A percentile compares a stretch with the other conserved stretches of the same genome.
phyloP scores from a whole-genome alignment of 2,329 filamentous ascomycete genomes.

The Phaeoacremonium minimum region DNA sequence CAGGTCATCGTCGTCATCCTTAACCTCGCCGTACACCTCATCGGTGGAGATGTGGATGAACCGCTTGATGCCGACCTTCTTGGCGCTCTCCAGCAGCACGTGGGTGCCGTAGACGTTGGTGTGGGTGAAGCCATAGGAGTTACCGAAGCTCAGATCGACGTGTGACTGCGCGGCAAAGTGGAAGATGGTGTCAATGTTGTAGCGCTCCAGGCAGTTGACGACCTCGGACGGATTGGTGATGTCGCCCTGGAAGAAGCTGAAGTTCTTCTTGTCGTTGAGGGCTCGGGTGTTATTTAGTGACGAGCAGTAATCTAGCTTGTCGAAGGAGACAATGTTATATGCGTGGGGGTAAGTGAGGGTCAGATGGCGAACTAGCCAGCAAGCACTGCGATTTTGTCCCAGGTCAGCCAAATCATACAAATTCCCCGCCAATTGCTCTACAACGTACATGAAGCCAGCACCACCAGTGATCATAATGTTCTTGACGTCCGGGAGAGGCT shows the following conservation, averaged over 20 bases:
- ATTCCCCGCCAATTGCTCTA: too few species aligned
- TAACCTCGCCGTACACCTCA: constrained; percentile 80
- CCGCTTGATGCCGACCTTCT: constrained; percentile 63
- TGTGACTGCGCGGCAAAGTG: constrained; percentile 86
- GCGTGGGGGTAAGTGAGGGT: constrained; percentile 66
- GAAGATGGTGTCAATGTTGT: constrained; percentile 75
- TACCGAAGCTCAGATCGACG: constrained; percentile 77
- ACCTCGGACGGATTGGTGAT: constrained; percentile 69
- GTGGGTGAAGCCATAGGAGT: constrained; percentile 76
- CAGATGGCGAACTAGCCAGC: constrained; percentile 78
- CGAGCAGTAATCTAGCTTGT: constrained; percentile 80
- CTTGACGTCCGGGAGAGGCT: constrained; percentile 63
- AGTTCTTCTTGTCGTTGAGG: constrained; percentile 65
- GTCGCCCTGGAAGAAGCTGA: constrained; percentile 75
- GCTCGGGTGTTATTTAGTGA: constrained; percentile 74
- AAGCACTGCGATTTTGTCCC: constrained; percentile 53
- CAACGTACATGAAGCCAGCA: constrained; percentile 82
- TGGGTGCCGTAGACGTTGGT: constrained; percentile 85
- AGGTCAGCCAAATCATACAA: too few species aligned
- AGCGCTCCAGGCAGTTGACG: constrained; percentile 63
- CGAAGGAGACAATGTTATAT: constrained; percentile 79
- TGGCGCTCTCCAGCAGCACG: constrained; percentile 72
- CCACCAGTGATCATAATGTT: constrained; percentile 84
- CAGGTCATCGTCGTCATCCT: constrained; percentile 66
- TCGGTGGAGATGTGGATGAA: constrained; percentile 84